These are phyloP conservation scores for Sanghuangporus weigelae DNA, from an alignment of 1,284 basidiomycete genomes.

Conservation along the genomic window DNA sequence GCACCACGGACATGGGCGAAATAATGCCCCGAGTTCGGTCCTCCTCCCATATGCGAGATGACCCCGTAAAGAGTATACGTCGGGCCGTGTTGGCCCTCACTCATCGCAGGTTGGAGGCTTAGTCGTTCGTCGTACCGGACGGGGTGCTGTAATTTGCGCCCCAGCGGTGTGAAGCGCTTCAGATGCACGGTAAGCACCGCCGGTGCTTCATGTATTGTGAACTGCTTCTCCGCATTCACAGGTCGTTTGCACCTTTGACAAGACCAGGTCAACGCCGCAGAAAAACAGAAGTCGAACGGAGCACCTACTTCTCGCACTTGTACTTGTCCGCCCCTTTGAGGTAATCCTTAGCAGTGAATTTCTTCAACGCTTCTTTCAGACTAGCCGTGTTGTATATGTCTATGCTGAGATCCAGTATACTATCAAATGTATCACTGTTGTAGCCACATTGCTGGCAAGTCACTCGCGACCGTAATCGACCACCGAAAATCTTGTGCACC, in stretches of 20 bases:
- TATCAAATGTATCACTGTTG: slow-evolving; percentile 96
- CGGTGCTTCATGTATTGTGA: slow-evolving; percentile 86
- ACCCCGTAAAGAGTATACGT: slow-evolving; percentile 89
- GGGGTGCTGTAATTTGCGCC: slow-evolving; percentile 77
- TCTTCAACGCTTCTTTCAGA: slow-evolving; percentile 73
- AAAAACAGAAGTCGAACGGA: background rate
- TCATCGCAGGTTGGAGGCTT: slow-evolving; percentile 81
- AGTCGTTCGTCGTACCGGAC: slow-evolving; percentile 79
- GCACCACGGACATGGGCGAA: slow-evolving; percentile 80
- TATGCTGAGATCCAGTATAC: slow-evolving; percentile 88
- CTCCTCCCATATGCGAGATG: slow-evolving; percentile 89
- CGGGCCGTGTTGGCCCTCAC: slow-evolving; percentile 68
- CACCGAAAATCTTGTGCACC: slow-evolving; percentile 94
- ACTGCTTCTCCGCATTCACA: slow-evolving; percentile 84
- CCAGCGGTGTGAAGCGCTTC: slow-evolving; percentile 90
- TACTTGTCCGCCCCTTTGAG: slow-evolving; percentile 94
- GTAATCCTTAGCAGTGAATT: slow-evolving; percentile 80
- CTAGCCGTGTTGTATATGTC: slow-evolving; percentile 69
- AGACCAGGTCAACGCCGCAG: background rate
- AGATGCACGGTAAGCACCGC: slow-evolving; percentile 93
- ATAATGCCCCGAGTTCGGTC: slow-evolving; percentile 96
- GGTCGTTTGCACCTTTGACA: slow-evolving; percentile 76
- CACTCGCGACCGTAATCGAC: slow-evolving; percentile 88
- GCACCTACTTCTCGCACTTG: slow-evolving; percentile 92
- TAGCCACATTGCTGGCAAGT: slow-evolving; percentile 81